Base-by-base conservation (phyloP, 176 grass and related monocot species). In the Ensete glaucum region DNA sequence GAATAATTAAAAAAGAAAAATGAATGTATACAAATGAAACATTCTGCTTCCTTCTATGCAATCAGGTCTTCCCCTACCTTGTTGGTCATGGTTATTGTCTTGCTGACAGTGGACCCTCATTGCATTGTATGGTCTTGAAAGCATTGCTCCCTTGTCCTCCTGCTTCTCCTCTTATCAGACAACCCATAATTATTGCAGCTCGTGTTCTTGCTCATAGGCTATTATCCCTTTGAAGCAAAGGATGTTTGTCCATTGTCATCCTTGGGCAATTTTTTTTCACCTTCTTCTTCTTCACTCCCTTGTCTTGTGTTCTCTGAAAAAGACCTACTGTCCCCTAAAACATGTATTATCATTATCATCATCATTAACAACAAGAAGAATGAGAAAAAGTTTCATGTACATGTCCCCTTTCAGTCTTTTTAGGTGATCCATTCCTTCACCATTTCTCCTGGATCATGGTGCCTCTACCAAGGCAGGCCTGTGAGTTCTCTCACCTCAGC, bases 191-290 rank as follows among this genome's bases (percentile, higher is more conserved):
- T 9, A 67, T 50, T 43, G 34, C 67, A 2, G 6, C 43, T 50
- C 34, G 34, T 43, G 34, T 43, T 43, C 3, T 70, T 70, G 25
- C 20, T 51, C 14, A 70, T 70, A 50, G 50, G 50, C 20, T 70
- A 51, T 69, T 70, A 51, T 69, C 12, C 48, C 67, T 70, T 51
- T n/a, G 67, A 70, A 70, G 43, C 27, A 70, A 70, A 70, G 67
- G 43, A 70, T n/a, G 43, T 20, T 50, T 50, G 67, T 8, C 67
- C 16, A 69, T 34, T 69, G 27, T 48, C 67, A 70, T 70, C 19
- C 34, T 50, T 51, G 16, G 12, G 43, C 67, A 11, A 70, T 21
- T 6, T 58, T 68, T 17, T 49, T 68, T 19, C 1, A 5, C 49
- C 29, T n/a, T 15, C 22, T n/a, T 15, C 48, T 69, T 69, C 34